Percentiles rank a stretch among this genome's conserved stretches.
phyloP scores from a whole-genome alignment of 768 basidiomycete species.

The Erythrobasidium yunnanense region DNA sequence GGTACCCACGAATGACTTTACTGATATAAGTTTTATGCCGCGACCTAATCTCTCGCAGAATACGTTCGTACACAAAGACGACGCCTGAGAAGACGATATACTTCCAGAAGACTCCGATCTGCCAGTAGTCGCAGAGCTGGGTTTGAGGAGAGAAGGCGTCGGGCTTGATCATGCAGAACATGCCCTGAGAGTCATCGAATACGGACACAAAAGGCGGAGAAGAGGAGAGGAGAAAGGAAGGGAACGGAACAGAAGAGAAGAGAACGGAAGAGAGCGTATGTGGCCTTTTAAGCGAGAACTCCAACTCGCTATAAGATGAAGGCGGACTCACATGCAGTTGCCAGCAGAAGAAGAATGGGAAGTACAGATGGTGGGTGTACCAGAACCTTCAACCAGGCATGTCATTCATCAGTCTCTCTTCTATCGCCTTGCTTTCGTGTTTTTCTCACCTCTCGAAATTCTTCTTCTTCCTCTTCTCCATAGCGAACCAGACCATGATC shows the following conservation, averaged over 20 bases:
- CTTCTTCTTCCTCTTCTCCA: slow-evolving; percentile 59
- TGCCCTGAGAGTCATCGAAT: slow-evolving; percentile 56
- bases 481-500: slow-evolving; percentile 73
- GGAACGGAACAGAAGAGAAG: background rate
- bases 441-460: slow-evolving; percentile 69
- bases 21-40: slow-evolving; percentile 84
- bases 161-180: slow-evolving; percentile 70
- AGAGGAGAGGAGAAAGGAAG: background rate
- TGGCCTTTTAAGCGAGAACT: too few species aligned
- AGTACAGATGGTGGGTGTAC: slow-evolving; percentile 49
- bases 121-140: slow-evolving; percentile 72
- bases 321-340: slow-evolving; percentile 60
- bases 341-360: slow-evolving; percentile 86
- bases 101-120: slow-evolving; percentile 90
- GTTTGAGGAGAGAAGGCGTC: slow-evolving; percentile 78
- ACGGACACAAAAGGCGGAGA: slow-evolving; percentile 61
- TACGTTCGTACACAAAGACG: slow-evolving; percentile 75
- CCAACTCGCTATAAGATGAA: too few species aligned
- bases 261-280: slow-evolving; percentile 60
- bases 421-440: too few species aligned
- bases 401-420: too few species aligned
- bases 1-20: slow-evolving; percentile 46
- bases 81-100: slow-evolving; percentile 82
- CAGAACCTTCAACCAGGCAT: too few species aligned
- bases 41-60: slow-evolving; percentile 81